Conservation (phyloP, 805 yeast genomes). For the Saturnispora kantuleensis region DNA sequence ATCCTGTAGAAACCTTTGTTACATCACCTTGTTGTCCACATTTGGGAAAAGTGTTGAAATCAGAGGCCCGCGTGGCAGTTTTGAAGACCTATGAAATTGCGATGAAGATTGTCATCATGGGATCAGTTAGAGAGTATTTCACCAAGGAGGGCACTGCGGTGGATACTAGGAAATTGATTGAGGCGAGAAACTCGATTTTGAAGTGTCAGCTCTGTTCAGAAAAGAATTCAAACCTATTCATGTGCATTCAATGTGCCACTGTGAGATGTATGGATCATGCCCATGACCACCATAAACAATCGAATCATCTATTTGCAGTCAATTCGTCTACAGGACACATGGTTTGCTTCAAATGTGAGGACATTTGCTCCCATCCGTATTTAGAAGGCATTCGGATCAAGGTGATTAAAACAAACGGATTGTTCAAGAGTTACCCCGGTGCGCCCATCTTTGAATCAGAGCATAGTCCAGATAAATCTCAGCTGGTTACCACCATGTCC, state of each 20-base stretch:
- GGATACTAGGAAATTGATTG: slow-evolving; percentile 30
- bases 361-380: slow-evolving; percentile 53
- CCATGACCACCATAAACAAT: slow-evolving; percentile 33
- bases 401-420: slow-evolving; percentile 17
- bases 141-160: slow-evolving; percentile 30
- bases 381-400: slow-evolving; percentile 42
- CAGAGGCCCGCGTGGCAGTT: slow-evolving; percentile 41
- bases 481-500: slow-evolving; percentile 26
- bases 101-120: slow-evolving; percentile 31
- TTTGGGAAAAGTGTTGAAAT: slow-evolving; percentile 35
- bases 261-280: slow-evolving; percentile 62
- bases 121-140: slow-evolving; percentile 17
- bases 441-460: slow-evolving; percentile 24
- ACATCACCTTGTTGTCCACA: slow-evolving; percentile 42
- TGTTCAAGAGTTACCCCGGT: slow-evolving; percentile 21
- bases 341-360: slow-evolving; percentile 72
- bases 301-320: slow-evolving; percentile 46
- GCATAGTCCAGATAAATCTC: slow-evolving; percentile 18
- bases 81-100: slow-evolving; percentile 43
- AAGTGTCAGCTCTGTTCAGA: slow-evolving; percentile 43
- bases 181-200: slow-evolving; percentile 34
- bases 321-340: slow-evolving; percentile 60
- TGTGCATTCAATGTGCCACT: slow-evolving; percentile 72
- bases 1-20: slow-evolving; percentile 14
- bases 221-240: slow-evolving; percentile 26